Evolutionary conservation across 768 basidiomycete species (phyloP).

Genomic region (Russula earlei): DNA sequence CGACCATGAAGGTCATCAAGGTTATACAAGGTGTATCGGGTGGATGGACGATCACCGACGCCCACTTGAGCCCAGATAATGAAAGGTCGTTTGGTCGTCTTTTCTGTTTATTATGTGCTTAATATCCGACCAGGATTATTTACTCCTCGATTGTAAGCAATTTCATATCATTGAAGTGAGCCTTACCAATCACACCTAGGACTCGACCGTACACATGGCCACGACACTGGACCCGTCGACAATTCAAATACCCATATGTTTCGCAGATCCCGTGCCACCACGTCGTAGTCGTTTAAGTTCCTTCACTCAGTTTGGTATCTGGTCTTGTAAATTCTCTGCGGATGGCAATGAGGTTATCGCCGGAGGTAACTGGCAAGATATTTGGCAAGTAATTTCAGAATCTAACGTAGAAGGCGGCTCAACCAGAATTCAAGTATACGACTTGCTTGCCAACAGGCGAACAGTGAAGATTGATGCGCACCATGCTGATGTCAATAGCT

Average conservation of each 20-base stretch:
- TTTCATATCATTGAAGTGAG: neutral
- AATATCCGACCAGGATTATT: slow-evolving; percentile 53
- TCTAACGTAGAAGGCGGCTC: neutral
- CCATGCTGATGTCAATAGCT: slow-evolving; percentile 84
- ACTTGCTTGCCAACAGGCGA: slow-evolving; percentile 68
- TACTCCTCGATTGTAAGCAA: slow-evolving; percentile 77
- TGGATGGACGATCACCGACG: slow-evolving; percentile 93
- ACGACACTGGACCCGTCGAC: slow-evolving; percentile 55
- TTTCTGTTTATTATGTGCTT: neutral
- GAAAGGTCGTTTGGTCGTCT: slow-evolving; percentile 45
- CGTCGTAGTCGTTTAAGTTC: slow-evolving; percentile 24
- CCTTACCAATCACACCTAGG: slow-evolving; percentile 32
- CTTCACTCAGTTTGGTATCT: slow-evolving; percentile 61
- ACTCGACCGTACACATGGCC: slow-evolving; percentile 65
- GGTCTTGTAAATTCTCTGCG: slow-evolving; percentile 92
- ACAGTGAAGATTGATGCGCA: slow-evolving; percentile 86
- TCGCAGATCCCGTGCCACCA: slow-evolving; percentile 24
- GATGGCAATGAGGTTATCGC: slow-evolving; percentile 95
- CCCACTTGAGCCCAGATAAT: slow-evolving; percentile 82
- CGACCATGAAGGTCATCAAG: slow-evolving; percentile 43
- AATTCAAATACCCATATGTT: slow-evolving; percentile 51
- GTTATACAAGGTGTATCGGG: slow-evolving; percentile 69
- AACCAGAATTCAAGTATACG: slow-evolving; percentile 56
- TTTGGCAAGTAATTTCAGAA: slow-evolving; percentile 40
- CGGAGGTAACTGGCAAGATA: slow-evolving; percentile 74